Percentiles rank a stretch among this genome's conserved stretches.
Evolutionary conservation across 176 grass and related monocot species (phyloP).

Genomic region (Poa annua): DNA sequence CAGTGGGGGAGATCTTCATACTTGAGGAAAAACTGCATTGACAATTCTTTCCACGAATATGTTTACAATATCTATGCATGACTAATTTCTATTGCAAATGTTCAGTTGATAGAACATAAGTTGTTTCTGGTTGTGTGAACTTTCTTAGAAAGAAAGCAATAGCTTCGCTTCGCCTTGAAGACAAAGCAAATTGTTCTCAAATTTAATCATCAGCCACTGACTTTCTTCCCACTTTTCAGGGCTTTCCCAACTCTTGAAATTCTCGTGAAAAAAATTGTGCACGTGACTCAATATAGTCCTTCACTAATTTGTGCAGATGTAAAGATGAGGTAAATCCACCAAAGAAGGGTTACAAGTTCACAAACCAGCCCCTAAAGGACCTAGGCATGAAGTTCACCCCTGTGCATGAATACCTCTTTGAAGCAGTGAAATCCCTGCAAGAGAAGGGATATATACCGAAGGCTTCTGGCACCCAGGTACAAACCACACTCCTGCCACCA

Average conservation of each 20-base stretch:
- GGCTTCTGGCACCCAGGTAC: conserved; percentile 29
- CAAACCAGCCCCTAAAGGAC: conserved; percentile 61
- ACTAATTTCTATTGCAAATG: background rate
- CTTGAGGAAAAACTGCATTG: too few relatives aligned
- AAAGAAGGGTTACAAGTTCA: conserved; percentile 60
- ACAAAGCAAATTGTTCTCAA: background rate
- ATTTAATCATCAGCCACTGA: background rate
- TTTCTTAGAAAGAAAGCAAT: background rate
- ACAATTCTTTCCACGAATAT: background rate
- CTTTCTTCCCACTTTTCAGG: conserved; percentile 20
- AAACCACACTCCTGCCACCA: background rate
- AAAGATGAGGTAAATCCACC: conserved; percentile 56
- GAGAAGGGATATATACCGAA: conserved; percentile 52
- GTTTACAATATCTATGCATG: background rate
- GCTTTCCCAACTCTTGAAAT: background rate
- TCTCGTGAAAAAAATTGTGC: conserved; percentile 2
- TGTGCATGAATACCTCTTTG: conserved; percentile 46
- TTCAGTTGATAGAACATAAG: background rate
- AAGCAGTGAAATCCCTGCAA: conserved; percentile 55
- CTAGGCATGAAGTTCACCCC: conserved; percentile 56
- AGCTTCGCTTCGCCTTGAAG: background rate
- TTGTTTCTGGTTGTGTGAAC: background rate
- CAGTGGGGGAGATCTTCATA: too few relatives aligned
- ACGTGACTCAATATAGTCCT: background rate
- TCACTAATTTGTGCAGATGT: conserved; percentile 36